A percentile compares a stretch with the other conserved stretches of the same genome.
These are phyloP conservation scores for Epithele typhae DNA, from an alignment of 768 basidiomycete species.

Conservation along the genomic window DNA sequence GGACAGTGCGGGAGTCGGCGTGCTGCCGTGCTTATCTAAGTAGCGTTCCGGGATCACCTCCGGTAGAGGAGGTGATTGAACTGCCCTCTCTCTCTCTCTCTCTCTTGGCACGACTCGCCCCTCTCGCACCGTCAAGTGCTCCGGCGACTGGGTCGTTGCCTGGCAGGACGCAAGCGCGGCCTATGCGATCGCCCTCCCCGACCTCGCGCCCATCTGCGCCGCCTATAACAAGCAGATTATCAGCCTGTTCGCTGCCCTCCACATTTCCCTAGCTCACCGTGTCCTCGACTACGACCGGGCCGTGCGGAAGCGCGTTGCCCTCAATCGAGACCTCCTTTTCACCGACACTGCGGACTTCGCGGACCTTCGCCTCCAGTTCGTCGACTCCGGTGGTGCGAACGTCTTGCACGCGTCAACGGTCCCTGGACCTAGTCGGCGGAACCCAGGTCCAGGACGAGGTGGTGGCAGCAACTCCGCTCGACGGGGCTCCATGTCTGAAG, in stretches of 20 bases:
- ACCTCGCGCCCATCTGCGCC: constrained; percentile 22
- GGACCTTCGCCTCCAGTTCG: constrained; percentile 3
- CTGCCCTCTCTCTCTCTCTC: too few species aligned
- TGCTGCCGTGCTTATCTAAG: too few species aligned
- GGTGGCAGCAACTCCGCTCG: too few species aligned
- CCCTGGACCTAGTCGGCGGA: background rate
- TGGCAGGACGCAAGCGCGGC: constrained; percentile 18
- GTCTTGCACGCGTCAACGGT: background rate
- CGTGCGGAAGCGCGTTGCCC: constrained; percentile 20
- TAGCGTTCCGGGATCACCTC: too few species aligned
- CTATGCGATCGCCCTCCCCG: constrained; percentile 23
- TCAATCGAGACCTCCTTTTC: constrained; percentile 11
- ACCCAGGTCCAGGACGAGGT: too few species aligned
- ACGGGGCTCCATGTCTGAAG: too few species aligned
- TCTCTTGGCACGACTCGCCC: too few species aligned
- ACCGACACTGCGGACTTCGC: constrained; percentile 17
- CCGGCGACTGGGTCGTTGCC: constrained; percentile 23
- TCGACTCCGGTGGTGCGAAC: constrained; percentile 1
- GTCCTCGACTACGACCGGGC: constrained; percentile 32
- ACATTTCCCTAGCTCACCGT: constrained; percentile 5
- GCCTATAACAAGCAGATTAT: constrained; percentile 25
- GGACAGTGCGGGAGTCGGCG: too few species aligned
- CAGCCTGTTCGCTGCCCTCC: constrained; percentile 18
- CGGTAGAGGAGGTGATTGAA: too few species aligned
- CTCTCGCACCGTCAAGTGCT: constrained; percentile 13